These are phyloP conservation scores for Pleurozium schreberi DNA, from an alignment of 225 moss, liverwort and hornwort species.

Conservation along the genomic window DNA sequence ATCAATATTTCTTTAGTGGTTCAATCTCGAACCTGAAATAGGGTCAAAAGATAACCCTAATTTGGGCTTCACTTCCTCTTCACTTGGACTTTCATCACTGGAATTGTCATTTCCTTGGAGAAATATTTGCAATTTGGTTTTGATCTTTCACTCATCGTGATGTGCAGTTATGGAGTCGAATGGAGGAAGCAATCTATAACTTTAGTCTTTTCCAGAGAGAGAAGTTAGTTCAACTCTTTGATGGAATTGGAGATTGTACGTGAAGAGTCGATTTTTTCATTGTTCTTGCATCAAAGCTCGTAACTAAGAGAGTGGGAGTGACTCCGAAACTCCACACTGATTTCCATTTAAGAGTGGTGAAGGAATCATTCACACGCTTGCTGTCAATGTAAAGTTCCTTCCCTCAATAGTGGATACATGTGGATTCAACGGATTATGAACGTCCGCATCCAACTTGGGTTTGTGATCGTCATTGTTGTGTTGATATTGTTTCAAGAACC, in stretches of 20 bases:
- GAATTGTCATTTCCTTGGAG: neutral
- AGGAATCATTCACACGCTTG: neutral
- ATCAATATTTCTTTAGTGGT: too few species aligned
- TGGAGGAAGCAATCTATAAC: neutral
- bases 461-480: neutral
- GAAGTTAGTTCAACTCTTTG: neutral
- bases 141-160: neutral
- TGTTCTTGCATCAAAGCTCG: neutral
- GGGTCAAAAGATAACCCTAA: too few species aligned
- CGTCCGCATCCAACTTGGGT: neutral
- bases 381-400: neutral
- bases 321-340: neutral
- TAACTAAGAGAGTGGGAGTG: neutral
- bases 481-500: neutral
- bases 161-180: neutral
- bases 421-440: neutral
- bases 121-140: neutral
- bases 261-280: neutral
- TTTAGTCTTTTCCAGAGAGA: neutral
- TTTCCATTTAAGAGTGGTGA: neutral
- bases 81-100: neutral
- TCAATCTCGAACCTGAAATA: too few species aligned
- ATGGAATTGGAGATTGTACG: neutral
- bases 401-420: too few species aligned
- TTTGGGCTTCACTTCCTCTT: neutral